phyloP scores from a whole-genome alignment of 176 grass and related monocot genomes.

The Triticum dicoccoides region DNA sequence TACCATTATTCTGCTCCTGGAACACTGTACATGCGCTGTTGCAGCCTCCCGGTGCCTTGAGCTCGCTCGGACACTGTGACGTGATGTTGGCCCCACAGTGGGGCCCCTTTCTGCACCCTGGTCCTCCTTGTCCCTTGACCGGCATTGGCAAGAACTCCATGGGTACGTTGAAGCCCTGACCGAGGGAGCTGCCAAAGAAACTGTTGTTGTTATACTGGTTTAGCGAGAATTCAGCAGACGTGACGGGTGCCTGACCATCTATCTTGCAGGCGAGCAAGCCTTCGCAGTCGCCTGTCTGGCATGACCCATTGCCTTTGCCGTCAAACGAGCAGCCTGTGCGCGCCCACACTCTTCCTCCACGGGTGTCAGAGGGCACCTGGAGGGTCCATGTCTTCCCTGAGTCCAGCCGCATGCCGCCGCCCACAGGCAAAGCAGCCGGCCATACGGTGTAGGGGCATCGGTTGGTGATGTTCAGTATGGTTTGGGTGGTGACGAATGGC shows the following conservation, averaged over 20 bases:
- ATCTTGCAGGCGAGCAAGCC: neutral
- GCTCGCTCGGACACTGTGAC: conserved; percentile 25
- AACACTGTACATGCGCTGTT: conserved; percentile 20
- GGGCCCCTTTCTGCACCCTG: neutral
- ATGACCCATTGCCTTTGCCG: neutral
- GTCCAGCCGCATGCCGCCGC: neutral
- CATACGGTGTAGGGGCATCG: conserved; percentile 25
- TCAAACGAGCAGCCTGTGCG: conserved; percentile 24
- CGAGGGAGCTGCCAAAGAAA: conserved; percentile 30
- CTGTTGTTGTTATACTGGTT: no score
- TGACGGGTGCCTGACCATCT: neutral
- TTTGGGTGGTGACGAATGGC: neutral
- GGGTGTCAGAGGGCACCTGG: neutral
- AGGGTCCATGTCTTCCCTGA: neutral
- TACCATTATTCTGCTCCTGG: neutral
- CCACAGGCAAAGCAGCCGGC: neutral
- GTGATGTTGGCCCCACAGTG: neutral
- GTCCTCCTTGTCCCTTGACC: neutral
- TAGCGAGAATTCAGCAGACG: neutral
- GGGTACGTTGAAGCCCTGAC: conserved; percentile 51
- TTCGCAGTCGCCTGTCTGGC: conserved; percentile 32
- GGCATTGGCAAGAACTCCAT: conserved; percentile 43
- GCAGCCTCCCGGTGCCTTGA: conserved; percentile 38
- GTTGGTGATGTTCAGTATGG: conserved; percentile 16
- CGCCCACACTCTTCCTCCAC: neutral